phyloP scores from a whole-genome alignment of 495 filamentous ascomycete species.

The Penicillium odoratum region DNA sequence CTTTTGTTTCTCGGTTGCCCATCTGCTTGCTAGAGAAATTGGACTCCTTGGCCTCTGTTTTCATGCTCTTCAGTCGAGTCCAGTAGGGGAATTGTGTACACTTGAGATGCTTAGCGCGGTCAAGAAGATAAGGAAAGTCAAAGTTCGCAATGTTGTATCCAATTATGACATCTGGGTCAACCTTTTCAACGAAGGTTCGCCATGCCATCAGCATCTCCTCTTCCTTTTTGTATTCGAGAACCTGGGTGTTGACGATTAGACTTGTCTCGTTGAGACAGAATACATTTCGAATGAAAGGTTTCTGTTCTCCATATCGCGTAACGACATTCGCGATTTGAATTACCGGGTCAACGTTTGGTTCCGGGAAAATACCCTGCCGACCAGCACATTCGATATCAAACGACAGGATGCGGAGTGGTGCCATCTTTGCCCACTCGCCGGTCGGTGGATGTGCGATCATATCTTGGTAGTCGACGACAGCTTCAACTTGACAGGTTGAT shows the following conservation, averaged over 20 bases:
- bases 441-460: slow-evolving; percentile 85
- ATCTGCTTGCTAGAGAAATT: slow-evolving; percentile 98
- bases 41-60: slow-evolving; percentile 67
- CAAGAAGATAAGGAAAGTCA: slow-evolving; percentile 95
- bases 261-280: slow-evolving; percentile 91
- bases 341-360: slow-evolving; percentile 85
- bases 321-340: slow-evolving; percentile 99
- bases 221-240: slow-evolving; percentile 79
- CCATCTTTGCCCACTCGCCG: slow-evolving; percentile 99
- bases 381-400: slow-evolving; percentile 99
- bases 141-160: slow-evolving; percentile 99
- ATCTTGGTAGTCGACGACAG: slow-evolving; percentile 74
- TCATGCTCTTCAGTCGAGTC: slow-evolving; percentile 68
- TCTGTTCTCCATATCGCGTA: slow-evolving; percentile 90
- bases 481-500: slow-evolving; percentile 96
- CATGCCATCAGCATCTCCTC: slow-evolving; percentile 84
- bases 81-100: slow-evolving; percentile 75
- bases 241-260: slow-evolving; percentile 90
- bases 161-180: slow-evolving; percentile 96
- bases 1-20: slow-evolving; percentile 91
- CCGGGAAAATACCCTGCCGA: slow-evolving; percentile 95
- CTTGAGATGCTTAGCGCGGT: slow-evolving; percentile 83
- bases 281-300: slow-evolving; percentile 94
- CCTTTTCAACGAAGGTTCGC: slow-evolving; percentile 85
- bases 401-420: slow-evolving; percentile 85